These are phyloP conservation scores for Mycena chlorophos DNA, from an alignment of 768 basidiomycete genomes.

Conservation along the genomic window DNA sequence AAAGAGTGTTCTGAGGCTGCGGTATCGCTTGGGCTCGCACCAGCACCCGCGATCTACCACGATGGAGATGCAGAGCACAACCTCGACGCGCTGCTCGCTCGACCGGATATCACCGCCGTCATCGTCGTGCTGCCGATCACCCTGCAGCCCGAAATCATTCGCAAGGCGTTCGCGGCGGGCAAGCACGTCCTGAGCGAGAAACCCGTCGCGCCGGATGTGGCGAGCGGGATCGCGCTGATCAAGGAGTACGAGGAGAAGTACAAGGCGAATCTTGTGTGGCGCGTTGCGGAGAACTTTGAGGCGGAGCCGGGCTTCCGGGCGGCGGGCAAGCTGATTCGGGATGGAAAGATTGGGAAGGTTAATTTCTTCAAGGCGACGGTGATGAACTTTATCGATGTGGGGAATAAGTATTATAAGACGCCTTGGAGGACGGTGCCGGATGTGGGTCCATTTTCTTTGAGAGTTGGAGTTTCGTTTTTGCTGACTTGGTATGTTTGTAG, in stretches of 20 bases:
- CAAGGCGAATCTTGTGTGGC: constrained; percentile 71
- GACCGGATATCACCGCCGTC: constrained; percentile 71
- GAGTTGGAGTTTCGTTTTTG: background rate
- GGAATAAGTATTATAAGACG: constrained; percentile 77
- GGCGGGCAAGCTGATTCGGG: constrained; percentile 49
- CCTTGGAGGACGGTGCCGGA: constrained; percentile 84
- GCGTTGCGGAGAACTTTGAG: constrained; percentile 79
- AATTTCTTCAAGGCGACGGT: constrained; percentile 61
- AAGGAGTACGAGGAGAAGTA: constrained; percentile 63
- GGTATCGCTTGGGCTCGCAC: constrained; percentile 38
- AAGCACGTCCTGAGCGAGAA: constrained; percentile 92
- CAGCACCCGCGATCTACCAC: constrained; percentile 53
- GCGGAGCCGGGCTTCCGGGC: constrained; percentile 58
- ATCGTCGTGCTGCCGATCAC: constrained; percentile 79
- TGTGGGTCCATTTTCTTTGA: constrained; percentile 43
- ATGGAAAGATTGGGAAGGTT: constrained; percentile 72
- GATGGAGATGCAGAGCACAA: constrained; percentile 47
- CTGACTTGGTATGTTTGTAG: constrained; percentile 37
- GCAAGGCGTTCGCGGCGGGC: constrained; percentile 65
- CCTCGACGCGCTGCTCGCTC: constrained; percentile 64
- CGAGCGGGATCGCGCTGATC: constrained; percentile 62
- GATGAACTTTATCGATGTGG: constrained; percentile 55
- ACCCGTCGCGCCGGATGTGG: constrained; percentile 74
- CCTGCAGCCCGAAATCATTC: constrained; percentile 66
- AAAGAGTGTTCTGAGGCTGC: constrained; percentile 53